Evolutionary conservation across 768 basidiomycete genomes (phyloP), one percentile per base, ranked within the genome.

Genomic region (Rhizopogon vesiculosus): DNA sequence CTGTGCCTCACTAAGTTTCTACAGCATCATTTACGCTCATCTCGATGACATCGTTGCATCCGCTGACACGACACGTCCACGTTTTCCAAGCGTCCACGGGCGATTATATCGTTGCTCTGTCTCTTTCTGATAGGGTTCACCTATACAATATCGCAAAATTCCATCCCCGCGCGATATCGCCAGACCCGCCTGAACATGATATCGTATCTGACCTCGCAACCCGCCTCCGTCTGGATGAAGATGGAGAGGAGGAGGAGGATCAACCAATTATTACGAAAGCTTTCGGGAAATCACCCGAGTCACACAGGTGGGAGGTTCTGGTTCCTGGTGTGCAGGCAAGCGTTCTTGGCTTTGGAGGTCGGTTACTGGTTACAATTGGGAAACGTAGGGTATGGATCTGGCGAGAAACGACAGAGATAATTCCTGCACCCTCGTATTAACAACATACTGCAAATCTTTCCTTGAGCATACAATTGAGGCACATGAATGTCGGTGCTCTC

Each of bases 21-120:
- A 46, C 53, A 89, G 87, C 81, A 45, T 88, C 87, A 0, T 88
- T 87, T 72, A 86, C 82, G 55, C 59, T 87, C 16, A 67, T 87
- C 16, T 78, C 86, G 0, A 74, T 74, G 5, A 73, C 74, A 54
- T 69, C 74, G 16, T 77, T 84, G 57, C 77, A 77, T 8, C 65
- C 69, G 51, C 64, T 68, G 3, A 62, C 65, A 33, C 67, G 59
- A 3, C 67, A 66, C 19, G 60, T 83, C 33, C 72, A 78, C 48
- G 54, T 83, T 13, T 78, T 72, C 53, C 72, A 78, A 39, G 74
- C 77, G 3, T 66, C 69, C 16, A 70, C 60, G 16, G 76, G 81
- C 57, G 80, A 84, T 59, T 84, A 83, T n/a, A 61, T 87, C 42
- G 65, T 83, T 31, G 66, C 80, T 5, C 64, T 79, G 59, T 76